Base-by-base conservation (phyloP, 2,329 filamentous ascomycete genomes). In the Raffaelea deltoideospora region DNA sequence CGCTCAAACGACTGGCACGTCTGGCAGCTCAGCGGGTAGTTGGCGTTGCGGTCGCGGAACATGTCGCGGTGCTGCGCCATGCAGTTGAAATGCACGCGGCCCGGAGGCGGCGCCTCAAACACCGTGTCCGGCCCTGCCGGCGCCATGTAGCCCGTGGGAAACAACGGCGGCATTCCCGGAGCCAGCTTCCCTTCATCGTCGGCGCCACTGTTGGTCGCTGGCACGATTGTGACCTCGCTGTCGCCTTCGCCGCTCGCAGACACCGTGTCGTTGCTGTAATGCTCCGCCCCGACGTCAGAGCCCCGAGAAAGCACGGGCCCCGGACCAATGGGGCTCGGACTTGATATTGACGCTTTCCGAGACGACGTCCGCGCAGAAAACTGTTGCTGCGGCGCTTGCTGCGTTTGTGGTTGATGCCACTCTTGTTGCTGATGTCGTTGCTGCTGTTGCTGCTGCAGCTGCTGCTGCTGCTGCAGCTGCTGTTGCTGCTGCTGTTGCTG, bases 11-110 rank as follows among this genome's bases (percentile, higher is more conserved):
- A 56, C 36, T 58, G 57, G 50, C 70, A 75, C 4, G 63, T 58
- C 50, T 70, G 65, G 49, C 70, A 75, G 10, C 64, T 57, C 17
- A 73, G 55, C 2, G 68, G 58, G 47, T 71, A 66, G 45, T 60
- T 49, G 33, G 48, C 51, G 50, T 74, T 73, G 41, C 54, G 53
- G 37, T 61, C 60, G 27, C 58, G 52, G 37, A 63, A 57, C 63
- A 73, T 67, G 33, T 52, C 57, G 33, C 49, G 49, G 48, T 75
- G 70, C 4, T 50, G 49, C 29, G 61, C 59, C 39, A 65, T 58
- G 50, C 70, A 75, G 39, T 53, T 46, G 43, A 60, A 60, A 33
- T 64, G 56, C 35, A 53, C 56, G 27, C 42, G 41, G 29, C 41
- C 39, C n/a, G 72, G 50, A 2, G 64, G 57, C 8, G 50, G 50